Evolutionary conservation across 164 flowering plant species (phyloP).

Genomic region (Berberis vulgaris): DNA sequence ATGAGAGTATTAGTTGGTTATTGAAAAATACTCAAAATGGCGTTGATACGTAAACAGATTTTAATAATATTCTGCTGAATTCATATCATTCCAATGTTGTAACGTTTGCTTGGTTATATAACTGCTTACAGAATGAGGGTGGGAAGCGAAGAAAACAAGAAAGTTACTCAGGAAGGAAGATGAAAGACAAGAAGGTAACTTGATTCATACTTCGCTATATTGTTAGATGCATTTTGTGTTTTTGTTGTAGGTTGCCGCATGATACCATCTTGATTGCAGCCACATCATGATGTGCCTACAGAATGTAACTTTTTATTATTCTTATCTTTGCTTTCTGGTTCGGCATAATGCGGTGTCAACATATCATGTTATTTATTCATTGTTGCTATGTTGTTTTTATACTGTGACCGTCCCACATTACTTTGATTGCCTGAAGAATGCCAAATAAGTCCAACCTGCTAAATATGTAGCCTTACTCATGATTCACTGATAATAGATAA

Average conservation of each 20-base stretch:
- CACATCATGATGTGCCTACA: not conserved
- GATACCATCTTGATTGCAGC: not conserved
- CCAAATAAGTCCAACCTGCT: no score
- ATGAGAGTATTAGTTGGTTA: no score
- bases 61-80: not conserved
- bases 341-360: not conserved
- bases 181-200: constrained; percentile 63
- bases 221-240: not conserved
- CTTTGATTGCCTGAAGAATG: no score
- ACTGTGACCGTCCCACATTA: no score
- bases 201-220: constrained; percentile 3
- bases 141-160: constrained; percentile 87
- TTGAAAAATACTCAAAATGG: no score
- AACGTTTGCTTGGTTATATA: not conserved
- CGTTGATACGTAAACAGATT: not conserved
- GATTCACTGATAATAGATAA: no score
- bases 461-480: no score
- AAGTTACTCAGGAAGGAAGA: constrained; percentile 45
- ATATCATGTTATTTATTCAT: not conserved
- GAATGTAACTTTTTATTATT: no score
- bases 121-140: constrained; percentile 18
- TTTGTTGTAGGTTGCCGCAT: not conserved
- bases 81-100: not conserved
- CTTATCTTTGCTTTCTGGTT: not conserved
- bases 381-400: no score